Percentiles rank a stretch among this genome's conserved stretches.
These are phyloP conservation scores for Kockiozyma suomiensis DNA, from an alignment of 805 yeast species.

Conservation along the genomic window DNA sequence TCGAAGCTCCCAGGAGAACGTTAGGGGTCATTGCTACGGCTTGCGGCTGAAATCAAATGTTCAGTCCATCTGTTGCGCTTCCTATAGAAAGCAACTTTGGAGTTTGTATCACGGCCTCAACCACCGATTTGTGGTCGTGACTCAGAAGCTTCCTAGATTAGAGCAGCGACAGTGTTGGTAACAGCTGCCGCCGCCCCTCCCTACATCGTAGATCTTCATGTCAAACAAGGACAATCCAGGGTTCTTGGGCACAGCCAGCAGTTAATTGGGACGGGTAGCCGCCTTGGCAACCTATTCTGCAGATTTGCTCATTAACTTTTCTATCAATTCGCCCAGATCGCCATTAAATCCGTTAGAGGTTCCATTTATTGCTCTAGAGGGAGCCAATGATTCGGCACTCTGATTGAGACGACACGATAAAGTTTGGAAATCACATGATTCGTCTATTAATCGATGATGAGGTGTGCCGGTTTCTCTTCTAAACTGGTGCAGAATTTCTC, in stretches of 20 bases:
- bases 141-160: slow-evolving; percentile 75
- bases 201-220: slow-evolving; percentile 71
- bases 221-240: slow-evolving; percentile 59
- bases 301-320: slow-evolving; percentile 70
- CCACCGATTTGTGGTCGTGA: slow-evolving; percentile 81
- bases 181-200: slow-evolving; percentile 76
- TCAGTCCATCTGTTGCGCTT: slow-evolving; percentile 92
- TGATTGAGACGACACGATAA: slow-evolving; percentile 59
- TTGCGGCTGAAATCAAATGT: slow-evolving; percentile 86
- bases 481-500: slow-evolving; percentile 63
- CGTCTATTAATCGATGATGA: slow-evolving; percentile 64
- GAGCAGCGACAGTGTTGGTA: slow-evolving; percentile 71
- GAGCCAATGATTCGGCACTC: slow-evolving; percentile 60
- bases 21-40: slow-evolving; percentile 84
- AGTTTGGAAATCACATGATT: slow-evolving; percentile 75
- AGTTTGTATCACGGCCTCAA: slow-evolving; percentile 64
- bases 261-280: slow-evolving; percentile 56
- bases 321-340: slow-evolving; percentile 71
- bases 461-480: slow-evolving; percentile 53
- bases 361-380: slow-evolving; percentile 43
- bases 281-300: slow-evolving; percentile 71
- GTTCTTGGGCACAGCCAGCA: slow-evolving; percentile 54
- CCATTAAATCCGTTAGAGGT: slow-evolving; percentile 39
- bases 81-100: slow-evolving; percentile 75
- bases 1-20: slow-evolving; percentile 80